Evolutionary conservation across 352 stramenopile genomes (phyloP).

Genomic region (Achlya hypogyna): DNA sequence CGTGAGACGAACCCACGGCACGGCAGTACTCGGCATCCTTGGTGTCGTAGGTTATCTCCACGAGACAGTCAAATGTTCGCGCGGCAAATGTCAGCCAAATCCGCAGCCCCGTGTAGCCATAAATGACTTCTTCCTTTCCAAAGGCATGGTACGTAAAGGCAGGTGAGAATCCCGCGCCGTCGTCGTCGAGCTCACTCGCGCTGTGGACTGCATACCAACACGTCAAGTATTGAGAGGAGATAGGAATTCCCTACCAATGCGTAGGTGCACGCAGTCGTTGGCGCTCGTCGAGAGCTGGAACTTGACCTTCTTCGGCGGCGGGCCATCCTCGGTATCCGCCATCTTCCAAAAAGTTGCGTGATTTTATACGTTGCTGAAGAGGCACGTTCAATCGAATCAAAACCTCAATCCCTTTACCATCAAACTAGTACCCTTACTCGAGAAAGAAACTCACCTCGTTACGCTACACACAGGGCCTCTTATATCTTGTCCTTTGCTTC

Average conservation of each 20-base stretch:
- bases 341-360: neutral
- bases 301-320: slow-evolving; percentile 1
- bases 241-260: neutral
- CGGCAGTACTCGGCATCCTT: neutral
- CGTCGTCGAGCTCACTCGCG: neutral
- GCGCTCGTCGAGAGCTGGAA: neutral
- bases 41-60: slow-evolving; percentile 36
- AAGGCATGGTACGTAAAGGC: slow-evolving; percentile 79
- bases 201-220: neutral
- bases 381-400: too few species aligned
- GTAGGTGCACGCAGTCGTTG: neutral
- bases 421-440: too few species aligned
- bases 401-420: too few species aligned
- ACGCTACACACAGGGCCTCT: too few species aligned
- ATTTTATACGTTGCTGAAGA: too few species aligned
- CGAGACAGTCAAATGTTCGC: slow-evolving; percentile 47
- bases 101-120: slow-evolving; percentile 47
- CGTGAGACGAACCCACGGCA: neutral
- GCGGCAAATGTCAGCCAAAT: slow-evolving; percentile 54
- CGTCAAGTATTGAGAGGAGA: neutral
- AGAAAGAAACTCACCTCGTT: too few species aligned
- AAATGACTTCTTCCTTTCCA: slow-evolving; percentile 56
- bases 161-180: slow-evolving; percentile 32
- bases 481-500: too few species aligned
- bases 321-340: neutral